A percentile compares a stretch with the other conserved stretches of the same genome.
Evolutionary conservation across 2,329 filamentous ascomycete species (phyloP).

Genomic region (Onygenales sp.): DNA sequence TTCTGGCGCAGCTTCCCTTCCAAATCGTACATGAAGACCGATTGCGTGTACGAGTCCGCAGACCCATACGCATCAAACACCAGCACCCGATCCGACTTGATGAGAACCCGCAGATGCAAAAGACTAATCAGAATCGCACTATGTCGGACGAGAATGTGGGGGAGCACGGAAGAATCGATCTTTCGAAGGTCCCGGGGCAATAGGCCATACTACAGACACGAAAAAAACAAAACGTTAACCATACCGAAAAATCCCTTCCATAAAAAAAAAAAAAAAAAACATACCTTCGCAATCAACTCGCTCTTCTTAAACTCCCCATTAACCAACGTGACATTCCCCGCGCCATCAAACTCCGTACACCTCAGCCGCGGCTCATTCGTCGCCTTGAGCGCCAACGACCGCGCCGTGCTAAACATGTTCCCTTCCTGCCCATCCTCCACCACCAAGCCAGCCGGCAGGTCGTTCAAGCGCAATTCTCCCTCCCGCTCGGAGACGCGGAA

Average conservation of each 20-base stretch:
- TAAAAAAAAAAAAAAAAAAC: conserved; percentile 8
- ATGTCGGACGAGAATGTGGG: conserved; percentile 87
- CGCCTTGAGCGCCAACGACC: conserved; percentile 63
- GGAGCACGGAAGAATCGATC: conserved; percentile 91
- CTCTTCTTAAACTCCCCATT: conserved; percentile 97
- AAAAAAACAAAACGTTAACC: neutral
- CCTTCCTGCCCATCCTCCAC: conserved; percentile 51
- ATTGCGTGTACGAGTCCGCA: conserved; percentile 89
- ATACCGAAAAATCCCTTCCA: neutral
- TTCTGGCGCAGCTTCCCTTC: conserved; percentile 87
- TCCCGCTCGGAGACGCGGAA: conserved; percentile 23
- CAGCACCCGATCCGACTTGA: conserved; percentile 88
- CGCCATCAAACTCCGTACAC: conserved; percentile 90
- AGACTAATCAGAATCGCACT: conserved; percentile 92
- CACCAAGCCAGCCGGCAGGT: conserved; percentile 44
- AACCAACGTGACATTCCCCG: conserved; percentile 82
- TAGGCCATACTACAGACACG: conserved; percentile 61
- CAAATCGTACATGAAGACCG: conserved; percentile 94
- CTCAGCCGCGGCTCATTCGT: conserved; percentile 76
- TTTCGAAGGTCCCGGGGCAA: conserved; percentile 92
- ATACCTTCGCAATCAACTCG: conserved; percentile 86
- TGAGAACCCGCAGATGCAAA: conserved; percentile 88
- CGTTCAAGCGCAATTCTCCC: conserved; percentile 44
- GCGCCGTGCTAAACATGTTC: conserved; percentile 58
- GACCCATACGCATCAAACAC: conserved; percentile 95